Percentiles rank a stretch among this genome's conserved stretches.
These are phyloP conservation scores for Aspergillus affinis DNA, from an alignment of 495 filamentous ascomycete genomes.

Conservation along the genomic window DNA sequence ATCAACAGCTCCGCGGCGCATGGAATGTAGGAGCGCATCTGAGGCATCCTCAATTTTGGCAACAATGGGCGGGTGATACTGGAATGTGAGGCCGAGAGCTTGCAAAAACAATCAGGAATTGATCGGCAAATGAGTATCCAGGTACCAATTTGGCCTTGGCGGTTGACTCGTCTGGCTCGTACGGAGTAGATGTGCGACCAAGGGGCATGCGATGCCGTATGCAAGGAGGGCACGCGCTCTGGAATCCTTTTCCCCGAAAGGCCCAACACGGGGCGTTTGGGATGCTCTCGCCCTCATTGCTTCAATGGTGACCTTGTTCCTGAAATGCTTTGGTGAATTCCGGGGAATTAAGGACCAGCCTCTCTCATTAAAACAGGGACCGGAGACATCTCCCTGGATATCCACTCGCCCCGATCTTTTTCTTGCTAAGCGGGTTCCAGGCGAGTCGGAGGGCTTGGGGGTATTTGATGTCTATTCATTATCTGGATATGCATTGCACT, in stretches of 20 bases:
- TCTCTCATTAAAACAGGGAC: background rate
- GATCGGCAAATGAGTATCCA: background rate
- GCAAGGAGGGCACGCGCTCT: background rate
- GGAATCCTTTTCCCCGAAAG: background rate
- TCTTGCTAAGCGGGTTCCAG: background rate
- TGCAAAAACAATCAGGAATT: background rate
- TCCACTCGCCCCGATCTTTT: background rate
- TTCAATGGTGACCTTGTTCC: background rate
- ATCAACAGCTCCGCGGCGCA: background rate
- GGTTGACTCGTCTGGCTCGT: background rate
- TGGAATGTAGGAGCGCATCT: slow-evolving; percentile 4
- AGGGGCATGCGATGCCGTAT: background rate
- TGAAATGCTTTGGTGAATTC: background rate
- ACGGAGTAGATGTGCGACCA: background rate
- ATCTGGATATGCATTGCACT: background rate
- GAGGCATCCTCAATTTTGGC: background rate
- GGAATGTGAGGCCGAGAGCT: background rate
- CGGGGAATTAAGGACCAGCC: background rate
- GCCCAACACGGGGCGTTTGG: background rate
- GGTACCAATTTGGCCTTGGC: background rate
- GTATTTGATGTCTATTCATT: background rate
- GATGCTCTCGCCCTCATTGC: background rate
- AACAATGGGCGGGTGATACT: background rate
- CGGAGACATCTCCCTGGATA: background rate
- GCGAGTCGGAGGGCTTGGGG: too few species aligned